Evolutionary conservation across 2,329 filamentous ascomycete species (phyloP).

Genomic region (Neonectria sp.): DNA sequence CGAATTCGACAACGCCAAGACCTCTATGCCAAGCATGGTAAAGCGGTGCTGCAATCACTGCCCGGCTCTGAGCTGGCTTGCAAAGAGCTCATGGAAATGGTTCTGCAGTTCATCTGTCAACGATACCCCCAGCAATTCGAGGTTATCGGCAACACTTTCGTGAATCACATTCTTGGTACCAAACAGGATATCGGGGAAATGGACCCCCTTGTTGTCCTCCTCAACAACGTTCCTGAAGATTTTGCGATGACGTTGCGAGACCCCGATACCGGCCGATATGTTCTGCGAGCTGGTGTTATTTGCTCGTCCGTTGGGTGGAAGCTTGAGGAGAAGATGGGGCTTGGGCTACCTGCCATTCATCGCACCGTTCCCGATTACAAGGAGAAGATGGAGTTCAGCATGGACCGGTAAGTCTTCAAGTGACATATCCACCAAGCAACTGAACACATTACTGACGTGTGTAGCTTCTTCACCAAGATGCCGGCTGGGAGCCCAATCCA

Average conservation of each 20-base stretch:
- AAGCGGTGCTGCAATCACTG: slow-evolving; percentile 75
- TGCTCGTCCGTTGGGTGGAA: slow-evolving; percentile 89
- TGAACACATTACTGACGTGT: background rate
- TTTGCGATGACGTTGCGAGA: slow-evolving; percentile 84
- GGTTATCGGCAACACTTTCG: slow-evolving; percentile 71
- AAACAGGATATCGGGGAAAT: slow-evolving; percentile 72
- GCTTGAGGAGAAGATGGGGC: slow-evolving; percentile 79
- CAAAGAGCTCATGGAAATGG: slow-evolving; percentile 92
- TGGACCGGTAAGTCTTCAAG: slow-evolving; percentile 76
- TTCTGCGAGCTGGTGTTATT: slow-evolving; percentile 81
- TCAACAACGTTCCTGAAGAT: slow-evolving; percentile 88
- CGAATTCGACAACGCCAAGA: slow-evolving; percentile 78
- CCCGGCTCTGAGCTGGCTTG: slow-evolving; percentile 85
- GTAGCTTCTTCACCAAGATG: slow-evolving; percentile 85
- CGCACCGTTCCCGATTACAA: slow-evolving; percentile 84
- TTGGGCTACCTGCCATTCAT: slow-evolving; percentile 81
- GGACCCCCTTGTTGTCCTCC: slow-evolving; percentile 77
- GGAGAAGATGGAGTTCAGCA: slow-evolving; percentile 89
- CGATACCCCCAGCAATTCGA: slow-evolving; percentile 84
- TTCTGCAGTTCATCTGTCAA: slow-evolving; percentile 82
- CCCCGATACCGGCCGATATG: slow-evolving; percentile 79
- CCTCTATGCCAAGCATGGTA: slow-evolving; percentile 75
- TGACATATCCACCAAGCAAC: too few relatives aligned
- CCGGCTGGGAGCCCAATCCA: slow-evolving; percentile 83
- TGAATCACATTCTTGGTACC: slow-evolving; percentile 78